Evolutionary conservation across 2,329 filamentous ascomycete genomes (phyloP).

Genomic region (Penicillium frequentans): DNA sequence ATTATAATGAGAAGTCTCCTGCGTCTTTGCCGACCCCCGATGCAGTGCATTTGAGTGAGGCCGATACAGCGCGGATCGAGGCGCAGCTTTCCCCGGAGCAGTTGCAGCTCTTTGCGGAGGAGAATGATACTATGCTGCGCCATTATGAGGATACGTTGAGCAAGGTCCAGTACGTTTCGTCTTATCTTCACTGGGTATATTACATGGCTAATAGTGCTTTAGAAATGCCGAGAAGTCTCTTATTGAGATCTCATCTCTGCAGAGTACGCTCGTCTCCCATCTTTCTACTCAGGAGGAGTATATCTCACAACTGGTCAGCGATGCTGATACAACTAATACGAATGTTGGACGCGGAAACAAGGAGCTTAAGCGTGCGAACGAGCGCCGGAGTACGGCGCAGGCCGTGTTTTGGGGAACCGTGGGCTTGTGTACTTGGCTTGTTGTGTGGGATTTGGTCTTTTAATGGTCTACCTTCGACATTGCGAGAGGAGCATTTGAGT

Average conservation of each 20-base stretch:
- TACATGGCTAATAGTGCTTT: not conserved
- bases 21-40: conserved; percentile 25
- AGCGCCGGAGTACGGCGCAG: conserved; percentile 70
- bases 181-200: not conserved
- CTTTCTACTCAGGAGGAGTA: conserved; percentile 82
- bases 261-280: conserved; percentile 84
- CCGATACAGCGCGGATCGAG: conserved; percentile 44
- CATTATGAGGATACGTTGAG: conserved; percentile 93
- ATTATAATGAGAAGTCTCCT: not conserved
- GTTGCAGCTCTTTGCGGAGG: conserved; percentile 87
- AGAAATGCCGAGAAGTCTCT: conserved; percentile 88
- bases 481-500: not conserved
- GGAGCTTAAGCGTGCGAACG: conserved; percentile 79
- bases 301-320: conserved; percentile 83
- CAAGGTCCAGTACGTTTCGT: conserved; percentile 76
- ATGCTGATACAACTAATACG: conserved; percentile 77
- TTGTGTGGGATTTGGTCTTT: conserved; percentile 75
- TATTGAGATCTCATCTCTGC: conserved; percentile 87
- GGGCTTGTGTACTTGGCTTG: conserved; percentile 70
- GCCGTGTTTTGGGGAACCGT: conserved; percentile 80
- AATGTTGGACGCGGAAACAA: conserved; percentile 89
- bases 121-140: conserved; percentile 88
- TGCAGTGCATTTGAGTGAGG: conserved; percentile 29
- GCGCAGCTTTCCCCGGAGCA: conserved; percentile 76
- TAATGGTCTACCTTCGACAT: conserved; percentile 5